Percentiles rank a stretch among this genome's conserved stretches.
phyloP scores from a whole-genome alignment of 805 yeast genomes.

The Wickerhamomyces tratensis region DNA sequence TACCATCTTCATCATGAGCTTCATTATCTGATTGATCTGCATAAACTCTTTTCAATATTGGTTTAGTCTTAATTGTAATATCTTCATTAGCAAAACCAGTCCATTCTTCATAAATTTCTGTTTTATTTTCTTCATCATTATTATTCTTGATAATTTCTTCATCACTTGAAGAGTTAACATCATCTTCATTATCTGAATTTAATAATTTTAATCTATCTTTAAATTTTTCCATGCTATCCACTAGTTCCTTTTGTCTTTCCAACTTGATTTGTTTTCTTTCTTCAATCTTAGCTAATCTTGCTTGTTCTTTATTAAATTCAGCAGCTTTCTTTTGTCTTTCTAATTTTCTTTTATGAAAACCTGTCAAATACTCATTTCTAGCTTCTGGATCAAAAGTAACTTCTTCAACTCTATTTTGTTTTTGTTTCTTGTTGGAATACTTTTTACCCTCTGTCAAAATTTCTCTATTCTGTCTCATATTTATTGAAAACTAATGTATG shows the following conservation, averaged over 20 bases:
- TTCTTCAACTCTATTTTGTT: conserved; percentile 67
- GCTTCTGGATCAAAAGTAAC: conserved; percentile 75
- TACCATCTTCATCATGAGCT: conserved; percentile 24
- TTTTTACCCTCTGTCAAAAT: conserved; percentile 81
- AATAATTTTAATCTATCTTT: conserved; percentile 32
- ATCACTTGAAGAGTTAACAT: conserved; percentile 5
- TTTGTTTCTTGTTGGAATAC: conserved; percentile 60
- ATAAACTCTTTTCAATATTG: conserved; percentile 13
- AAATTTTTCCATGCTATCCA: conserved; percentile 51
- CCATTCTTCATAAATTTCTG: conserved; percentile 25
- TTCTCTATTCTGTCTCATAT: conserved; percentile 47
- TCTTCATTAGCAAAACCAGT: conserved; percentile 25
- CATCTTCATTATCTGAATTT: conserved; percentile 10
- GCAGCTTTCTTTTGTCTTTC: conserved; percentile 84
- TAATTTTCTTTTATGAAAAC: conserved; percentile 89
- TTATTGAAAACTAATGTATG: too few species aligned
- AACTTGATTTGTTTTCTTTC: conserved; percentile 66
- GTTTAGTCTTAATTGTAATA: conserved; percentile 9
- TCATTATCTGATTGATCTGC: conserved; percentile 22
- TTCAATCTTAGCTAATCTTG: conserved; percentile 58
- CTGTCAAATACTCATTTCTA: conserved; percentile 80
- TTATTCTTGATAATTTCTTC: neutral
- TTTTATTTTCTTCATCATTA: neutral
- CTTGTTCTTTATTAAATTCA: conserved; percentile 68
- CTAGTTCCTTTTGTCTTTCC: conserved; percentile 58